Evolutionary conservation across 208 protist species (phyloP).

Genomic region (Crithidia bombi): DNA sequence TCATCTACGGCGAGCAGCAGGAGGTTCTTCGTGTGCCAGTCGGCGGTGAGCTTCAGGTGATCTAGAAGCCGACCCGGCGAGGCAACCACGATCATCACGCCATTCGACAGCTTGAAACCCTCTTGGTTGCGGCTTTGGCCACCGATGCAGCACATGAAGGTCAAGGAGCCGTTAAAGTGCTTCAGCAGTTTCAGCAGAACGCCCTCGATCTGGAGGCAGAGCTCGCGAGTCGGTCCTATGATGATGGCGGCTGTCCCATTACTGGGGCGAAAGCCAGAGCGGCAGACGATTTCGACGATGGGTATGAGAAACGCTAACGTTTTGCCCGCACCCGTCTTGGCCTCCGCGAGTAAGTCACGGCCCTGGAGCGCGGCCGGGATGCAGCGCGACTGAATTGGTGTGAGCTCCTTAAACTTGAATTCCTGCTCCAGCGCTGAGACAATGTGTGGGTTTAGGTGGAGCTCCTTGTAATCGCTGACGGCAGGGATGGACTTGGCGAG

Average conservation of each 20-base stretch:
- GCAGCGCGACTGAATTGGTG: constrained; percentile 94
- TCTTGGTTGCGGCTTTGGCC: constrained; percentile 92
- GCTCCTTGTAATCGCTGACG: constrained; percentile 82
- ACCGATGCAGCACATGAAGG: constrained; percentile 91
- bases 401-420: constrained; percentile 96
- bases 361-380: constrained; percentile 91
- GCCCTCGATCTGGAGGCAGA: constrained; percentile 98
- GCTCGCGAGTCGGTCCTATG: constrained; percentile 99
- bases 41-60: constrained; percentile 97
- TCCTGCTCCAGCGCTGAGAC: constrained; percentile 81
- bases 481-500: constrained; percentile 43
- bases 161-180: constrained; percentile 90
- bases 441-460: constrained; percentile 89
- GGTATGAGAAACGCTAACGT: constrained; percentile 99
- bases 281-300: constrained; percentile 97
- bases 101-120: constrained; percentile 86
- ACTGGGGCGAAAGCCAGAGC: constrained; percentile 94
- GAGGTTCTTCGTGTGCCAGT: constrained; percentile 98
- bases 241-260: constrained; percentile 98
- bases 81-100: constrained; percentile 91
- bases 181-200: constrained; percentile 95
- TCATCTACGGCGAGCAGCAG: constrained; percentile 98
- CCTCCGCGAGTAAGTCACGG: constrained; percentile 92
- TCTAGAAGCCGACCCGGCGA: constrained; percentile 97
- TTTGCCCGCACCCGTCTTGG: constrained; percentile 96